Evolutionary conservation across 805 yeast genomes (phyloP), one percentile per base, ranked within the genome.

Genomic region (Lachancea lanzarotensis): DNA sequence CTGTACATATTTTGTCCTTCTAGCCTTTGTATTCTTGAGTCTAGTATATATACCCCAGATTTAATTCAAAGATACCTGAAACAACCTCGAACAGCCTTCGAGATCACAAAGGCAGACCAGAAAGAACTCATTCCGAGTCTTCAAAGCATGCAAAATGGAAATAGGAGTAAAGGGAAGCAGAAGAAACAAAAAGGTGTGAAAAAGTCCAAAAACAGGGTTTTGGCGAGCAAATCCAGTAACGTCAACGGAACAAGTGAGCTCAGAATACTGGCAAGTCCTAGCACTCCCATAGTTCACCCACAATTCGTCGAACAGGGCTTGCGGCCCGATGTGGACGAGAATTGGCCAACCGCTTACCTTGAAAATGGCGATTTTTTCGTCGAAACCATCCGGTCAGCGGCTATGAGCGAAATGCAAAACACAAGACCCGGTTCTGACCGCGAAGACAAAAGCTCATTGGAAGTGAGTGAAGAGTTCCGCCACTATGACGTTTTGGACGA

Each of bases 381-480:
- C 13, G 41, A 42, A 10, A 36, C 41, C 6, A 42, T 36, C n/a
- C 31, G 40, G 9, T 42, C 45, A 25, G 45, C 45, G 45, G 45
- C 45, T 42, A 42, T 13, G 19, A 26, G 31, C 31, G 36, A 20
- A 16, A 3, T 32, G 6, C 27, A 35, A 20, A 26, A 18, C n/a
- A 18, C 13, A 5, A 30, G 31, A 7, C 13, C 20, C 4, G 17
- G 15, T 22, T 20, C 25, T 16, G 38, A 33, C 16, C n/a, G n/a
- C n/a, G n/a, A 10, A 2, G 25, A 33, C 11, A 8, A 20, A 17
- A 11, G 16, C 17, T 29, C 26, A 7, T 2, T 11, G 8, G 32
- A 20, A 6, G 37, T 25, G 9, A 18, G 35, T 11, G 36, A 31
- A n/a, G 30, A 32, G 13, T 40, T 40, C 16, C 43, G 22, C 32